Evolutionary conservation across 495 filamentous ascomycete species (phyloP).

Genomic region (Saxispiralis lemnorum): DNA sequence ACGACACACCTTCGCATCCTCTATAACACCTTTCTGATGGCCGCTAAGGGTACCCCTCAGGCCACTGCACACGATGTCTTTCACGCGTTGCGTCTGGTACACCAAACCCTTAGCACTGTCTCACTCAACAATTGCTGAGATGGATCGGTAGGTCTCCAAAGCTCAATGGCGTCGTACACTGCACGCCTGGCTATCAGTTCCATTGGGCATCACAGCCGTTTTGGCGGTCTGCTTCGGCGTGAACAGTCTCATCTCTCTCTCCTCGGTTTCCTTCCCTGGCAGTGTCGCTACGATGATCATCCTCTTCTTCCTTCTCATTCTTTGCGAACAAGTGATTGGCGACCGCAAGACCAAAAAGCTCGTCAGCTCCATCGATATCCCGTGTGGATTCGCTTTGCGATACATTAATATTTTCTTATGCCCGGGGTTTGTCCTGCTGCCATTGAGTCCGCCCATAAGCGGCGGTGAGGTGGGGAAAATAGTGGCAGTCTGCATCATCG

Average conservation of each 20-base stretch:
- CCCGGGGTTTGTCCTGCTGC: constrained; percentile 36
- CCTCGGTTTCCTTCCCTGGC: constrained; percentile 34
- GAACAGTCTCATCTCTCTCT: constrained; percentile 30
- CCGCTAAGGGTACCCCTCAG: too few species aligned
- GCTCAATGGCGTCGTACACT: constrained; percentile 24
- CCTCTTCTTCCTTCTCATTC: constrained; percentile 30
- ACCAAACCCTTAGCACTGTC: too few species aligned
- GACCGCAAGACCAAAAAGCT: constrained; percentile 28
- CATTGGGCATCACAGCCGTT: constrained; percentile 29
- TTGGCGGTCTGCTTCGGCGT: constrained; percentile 35
- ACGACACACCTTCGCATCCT: too few species aligned
- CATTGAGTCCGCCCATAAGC: constrained; percentile 33
- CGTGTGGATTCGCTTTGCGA: constrained; percentile 33
- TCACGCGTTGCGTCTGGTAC: too few species aligned
- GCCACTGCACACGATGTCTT: too few species aligned
- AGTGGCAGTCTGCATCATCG: constrained; percentile 36
- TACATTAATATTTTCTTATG: constrained; percentile 40
- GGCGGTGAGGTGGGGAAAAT: constrained; percentile 37
- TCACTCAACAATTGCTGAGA: too few species aligned
- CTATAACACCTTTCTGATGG: too few species aligned
- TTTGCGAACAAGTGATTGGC: constrained; percentile 28
- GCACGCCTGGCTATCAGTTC: constrained; percentile 32
- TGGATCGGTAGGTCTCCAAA: constrained; percentile 10
- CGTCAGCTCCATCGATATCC: constrained; percentile 31
- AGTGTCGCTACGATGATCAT: constrained; percentile 35